Evolutionary conservation across 306 rosid species (phyloP), one percentile per base, ranked within the genome.

Genomic region (Corylus heterophylla): DNA sequence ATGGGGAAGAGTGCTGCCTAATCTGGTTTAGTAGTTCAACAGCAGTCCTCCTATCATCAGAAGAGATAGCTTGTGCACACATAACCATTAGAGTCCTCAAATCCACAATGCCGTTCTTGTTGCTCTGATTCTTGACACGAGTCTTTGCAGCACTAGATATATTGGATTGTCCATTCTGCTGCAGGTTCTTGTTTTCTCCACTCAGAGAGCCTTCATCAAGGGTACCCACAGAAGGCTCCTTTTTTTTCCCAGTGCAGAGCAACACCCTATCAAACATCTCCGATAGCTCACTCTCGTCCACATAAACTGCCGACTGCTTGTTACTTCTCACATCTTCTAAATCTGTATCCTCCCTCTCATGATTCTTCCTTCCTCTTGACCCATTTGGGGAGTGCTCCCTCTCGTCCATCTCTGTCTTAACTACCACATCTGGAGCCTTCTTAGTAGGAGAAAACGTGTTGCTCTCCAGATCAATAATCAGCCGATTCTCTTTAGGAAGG

Each of bases 1-100:
- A 51, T 7, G 81, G 78, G n/a, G 89, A 83, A 63, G 97, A 90
- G 80, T 91, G 88, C 76, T 87, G 85, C 87, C 90, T 82, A 69
- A 93, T 89, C 92, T 91, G 91, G 82, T 83, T 84, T 18, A 93
- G 76, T 72, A 92, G 77, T 74, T 91, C 98, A 79, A 27, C 77
- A 78, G 91, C 93, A 56, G 87, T 87, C 73, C 92, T 81, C 7
- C 69, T 54, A 73, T 93, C 95, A 84, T 78, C 74, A 51, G 85
- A 37, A 67, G 98, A 89, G 37, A 86, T 87, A 51, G 95, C 91
- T 67, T 90, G 95, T 29, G 98, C 93, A 84, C 93, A 93, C 48
- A 81, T 74, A 48, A 86, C 74, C 80, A 91, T 74, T 12, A 91
- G 89, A 37, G 87, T 80, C 78, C 89, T 86, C 87, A 92, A 78